Evolutionary conservation across 345 rosid genomes (phyloP), one percentile per base, ranked within the genome.

Genomic region (Laguncularia racemosa): DNA sequence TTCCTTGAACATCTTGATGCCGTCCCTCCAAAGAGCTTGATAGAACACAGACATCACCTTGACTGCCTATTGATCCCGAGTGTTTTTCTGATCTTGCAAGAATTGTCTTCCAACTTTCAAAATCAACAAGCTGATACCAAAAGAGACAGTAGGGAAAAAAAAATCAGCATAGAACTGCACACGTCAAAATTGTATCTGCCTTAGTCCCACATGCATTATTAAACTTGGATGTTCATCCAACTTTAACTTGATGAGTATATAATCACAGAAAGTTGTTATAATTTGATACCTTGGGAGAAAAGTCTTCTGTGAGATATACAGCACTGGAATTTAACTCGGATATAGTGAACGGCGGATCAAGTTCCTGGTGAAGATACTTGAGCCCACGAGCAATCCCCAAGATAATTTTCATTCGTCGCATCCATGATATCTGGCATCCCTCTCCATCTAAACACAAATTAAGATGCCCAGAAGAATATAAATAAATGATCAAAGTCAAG

Each of bases 41-140:
- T 53, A 87, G 97, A 49, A 89, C 73, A 52, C 99, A 93, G 23
- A 87, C 61, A 16, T 82, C 77, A 44, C 99, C 99, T 57, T 84
- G 84, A 78, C 75, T 78, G 60, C 82, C 78, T 9, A 93, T 71
- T 62, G 90, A 69, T 43, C 87, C 85, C 6, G 90, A 71, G 72
- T 87, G 89, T 81, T 84, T 93, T 59, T 85, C 92, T 50, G 95
- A 85, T 76, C 99, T 87, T 10, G 79, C 81, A 66, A 87, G 90
- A 65, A 93, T 87, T 19, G 85, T 75, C 78, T 90, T 93, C 99
- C 99, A 93, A 69, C 96, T 85, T 54, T 87, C 99, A 54, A 93
- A 93, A 76, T 93, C 99, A 21, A 93, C 92, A 75, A 93, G 73
- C 99, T 93, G 82, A 76, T 72, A 28, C 49, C 56, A 15, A 15